These are phyloP conservation scores for Aspergillus transmontanensis DNA, from an alignment of 2,329 filamentous ascomycete genomes.

Conservation along the genomic window DNA sequence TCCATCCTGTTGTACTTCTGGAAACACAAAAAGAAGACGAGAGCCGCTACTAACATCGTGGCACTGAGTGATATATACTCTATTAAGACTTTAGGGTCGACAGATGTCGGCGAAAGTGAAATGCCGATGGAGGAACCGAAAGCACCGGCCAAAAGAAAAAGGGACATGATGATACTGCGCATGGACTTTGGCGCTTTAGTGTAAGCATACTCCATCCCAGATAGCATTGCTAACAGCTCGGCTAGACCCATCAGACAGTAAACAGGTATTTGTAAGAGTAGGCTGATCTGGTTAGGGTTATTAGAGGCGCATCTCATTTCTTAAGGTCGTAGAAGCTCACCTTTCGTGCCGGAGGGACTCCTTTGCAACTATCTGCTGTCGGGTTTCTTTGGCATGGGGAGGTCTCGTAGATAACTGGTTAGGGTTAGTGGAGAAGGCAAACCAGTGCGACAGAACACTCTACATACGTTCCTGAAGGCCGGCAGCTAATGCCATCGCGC, in stretches of 20 bases:
- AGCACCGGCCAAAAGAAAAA: conserved; percentile 17
- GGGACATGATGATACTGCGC: conserved; percentile 25
- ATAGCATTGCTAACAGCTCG: conserved; percentile 3
- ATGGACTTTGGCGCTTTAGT: conserved; percentile 15
- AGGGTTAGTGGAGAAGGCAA: not conserved
- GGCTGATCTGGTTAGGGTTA: not conserved
- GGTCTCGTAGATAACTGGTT: conserved; percentile 3
- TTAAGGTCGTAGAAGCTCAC: not conserved
- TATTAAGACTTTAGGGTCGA: not conserved
- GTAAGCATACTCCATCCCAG: conserved; percentile 11
- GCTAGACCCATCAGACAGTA: conserved; percentile 3
- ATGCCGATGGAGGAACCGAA: conserved; percentile 17
- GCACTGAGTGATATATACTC: not conserved
- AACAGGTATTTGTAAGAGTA: not conserved
- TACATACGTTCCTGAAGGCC: not conserved
- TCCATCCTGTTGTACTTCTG: conserved; percentile 20
- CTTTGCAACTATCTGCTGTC: not conserved
- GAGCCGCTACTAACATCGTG: conserved; percentile 11
- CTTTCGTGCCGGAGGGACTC: not conserved
- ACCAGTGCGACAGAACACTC: no score
- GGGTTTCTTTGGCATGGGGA: conserved; percentile 3
- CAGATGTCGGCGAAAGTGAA: conserved; percentile 8
- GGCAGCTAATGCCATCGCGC: not conserved
- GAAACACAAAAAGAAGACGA: conserved; percentile 14
- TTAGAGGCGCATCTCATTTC: not conserved